Evolutionary conservation across 176 grass and related monocot genomes (phyloP), one percentile per base, ranked within the genome.

Genomic region (Alloteropsis semialata): DNA sequence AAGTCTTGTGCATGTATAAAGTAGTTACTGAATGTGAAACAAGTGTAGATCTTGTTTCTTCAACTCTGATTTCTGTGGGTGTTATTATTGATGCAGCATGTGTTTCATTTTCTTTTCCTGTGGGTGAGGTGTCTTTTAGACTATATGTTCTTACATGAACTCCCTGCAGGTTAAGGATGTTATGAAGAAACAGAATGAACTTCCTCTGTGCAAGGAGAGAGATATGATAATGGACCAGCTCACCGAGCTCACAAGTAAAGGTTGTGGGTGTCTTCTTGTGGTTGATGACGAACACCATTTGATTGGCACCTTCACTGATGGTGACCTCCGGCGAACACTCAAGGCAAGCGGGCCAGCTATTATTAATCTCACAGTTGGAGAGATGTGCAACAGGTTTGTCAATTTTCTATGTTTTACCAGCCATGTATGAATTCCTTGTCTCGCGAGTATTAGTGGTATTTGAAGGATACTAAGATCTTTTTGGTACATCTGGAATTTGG

Each of bases 151-250:
- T 25, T 17, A 48, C 46, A 30, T 28, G 74, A 45, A 56, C 10
- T 39, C 51, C 36, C 32, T 90, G 69, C 86, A 99, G 96, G 93
- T 99, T 76, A 99, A 96, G 74, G 93, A 99, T 89, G 93, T 99
- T 49, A 99, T 99, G 96, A 99, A 96, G 93, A 99, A 93, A 85
- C 72, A 99, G 61, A 87, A 90, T 54, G 85, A 99, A 21, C 91
- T 99, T 88, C 93, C 96, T 60, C 54, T 96, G 64, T 96, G 96
- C 85, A 95, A 96, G 81, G 91, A 93, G 72, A 77, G 89, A 64
- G 96, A 99, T 84, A 96, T 96, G 93, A 99, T 99, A 83, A 99
- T 99, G 93, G 93, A 96, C 69, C 93, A 96, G 71, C 86, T 99
- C 62, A 90, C 93, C 15, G 96, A 96, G 80, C 89, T 96, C 57